These are phyloP conservation scores for Symbiodinium natans DNA, from an alignment of 73 alveolate species.

Conservation along the genomic window DNA sequence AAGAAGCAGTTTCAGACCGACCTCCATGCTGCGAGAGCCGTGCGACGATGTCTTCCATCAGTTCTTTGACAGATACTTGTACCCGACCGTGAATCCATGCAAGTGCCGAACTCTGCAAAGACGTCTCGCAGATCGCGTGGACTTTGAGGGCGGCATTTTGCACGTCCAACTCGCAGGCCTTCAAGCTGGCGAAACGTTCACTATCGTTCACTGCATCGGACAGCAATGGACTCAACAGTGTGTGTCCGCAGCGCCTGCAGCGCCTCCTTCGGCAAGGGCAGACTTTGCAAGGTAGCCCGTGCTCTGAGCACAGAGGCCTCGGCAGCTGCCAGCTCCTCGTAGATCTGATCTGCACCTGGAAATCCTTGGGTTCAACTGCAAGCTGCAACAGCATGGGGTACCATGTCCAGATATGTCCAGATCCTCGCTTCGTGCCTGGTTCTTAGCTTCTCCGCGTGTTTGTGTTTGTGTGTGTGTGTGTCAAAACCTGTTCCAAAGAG, in stretches of 20 bases:
- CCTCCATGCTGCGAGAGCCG: not conserved
- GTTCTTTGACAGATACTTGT: not conserved
- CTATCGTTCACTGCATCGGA: not conserved
- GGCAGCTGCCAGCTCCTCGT: not conserved
- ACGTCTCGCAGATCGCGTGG: not conserved
- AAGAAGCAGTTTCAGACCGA: not conserved
- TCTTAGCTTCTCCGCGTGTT: not conserved
- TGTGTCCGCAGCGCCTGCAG: not conserved
- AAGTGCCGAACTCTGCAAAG: constrained; percentile 2
- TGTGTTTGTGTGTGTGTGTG: not conserved
- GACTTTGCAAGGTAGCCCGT: not conserved
- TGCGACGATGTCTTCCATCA: not conserved
- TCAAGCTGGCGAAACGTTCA: not conserved
- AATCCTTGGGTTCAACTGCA: not conserved
- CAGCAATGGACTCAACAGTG: not conserved
- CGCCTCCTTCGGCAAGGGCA: not conserved
- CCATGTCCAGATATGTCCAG: not conserved
- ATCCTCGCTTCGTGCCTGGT: not conserved
- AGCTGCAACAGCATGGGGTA: not conserved
- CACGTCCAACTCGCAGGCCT: constrained; percentile 9
- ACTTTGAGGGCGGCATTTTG: not conserved
- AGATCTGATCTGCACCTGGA: not conserved
- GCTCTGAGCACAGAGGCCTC: not conserved
- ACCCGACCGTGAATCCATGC: constrained; percentile 1
- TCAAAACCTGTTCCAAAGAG: not conserved